phyloP scores from a whole-genome alignment of 2,329 filamentous ascomycete genomes.

The Hypoxylon sp. region DNA sequence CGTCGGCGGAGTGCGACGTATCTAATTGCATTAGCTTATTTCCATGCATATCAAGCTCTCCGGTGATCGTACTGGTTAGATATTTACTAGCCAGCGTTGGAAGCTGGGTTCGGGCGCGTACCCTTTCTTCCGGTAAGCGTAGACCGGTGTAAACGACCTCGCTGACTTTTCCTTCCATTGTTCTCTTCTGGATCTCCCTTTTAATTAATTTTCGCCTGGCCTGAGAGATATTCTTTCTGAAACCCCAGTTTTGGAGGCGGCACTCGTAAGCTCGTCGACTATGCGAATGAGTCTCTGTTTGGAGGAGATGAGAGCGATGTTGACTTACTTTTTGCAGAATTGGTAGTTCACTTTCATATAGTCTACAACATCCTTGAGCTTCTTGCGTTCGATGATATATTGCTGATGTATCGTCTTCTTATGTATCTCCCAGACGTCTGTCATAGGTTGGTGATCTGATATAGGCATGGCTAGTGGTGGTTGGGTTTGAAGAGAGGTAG shows the following conservation, averaged over 20 bases:
- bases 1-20: neutral
- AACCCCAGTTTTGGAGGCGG: neutral
- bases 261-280: neutral
- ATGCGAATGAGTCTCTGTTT: neutral
- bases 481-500: neutral
- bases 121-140: neutral
- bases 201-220: neutral
- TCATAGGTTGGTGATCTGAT: neutral
- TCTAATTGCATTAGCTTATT: neutral
- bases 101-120: neutral
- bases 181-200: neutral
- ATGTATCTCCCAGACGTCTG: neutral
- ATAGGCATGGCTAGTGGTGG: neutral
- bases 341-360: neutral
- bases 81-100: conserved; percentile 1
- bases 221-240: neutral
- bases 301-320: neutral
- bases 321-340: neutral
- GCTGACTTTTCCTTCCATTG: neutral
- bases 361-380: neutral
- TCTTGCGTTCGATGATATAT: neutral
- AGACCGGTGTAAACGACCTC: neutral
- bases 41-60: neutral
- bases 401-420: neutral
- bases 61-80: neutral